A percentile compares a stretch with the other conserved stretches of the same genome.
Conservation (phyloP, 164 flowering plant genomes). For the Piper longum region DNA sequence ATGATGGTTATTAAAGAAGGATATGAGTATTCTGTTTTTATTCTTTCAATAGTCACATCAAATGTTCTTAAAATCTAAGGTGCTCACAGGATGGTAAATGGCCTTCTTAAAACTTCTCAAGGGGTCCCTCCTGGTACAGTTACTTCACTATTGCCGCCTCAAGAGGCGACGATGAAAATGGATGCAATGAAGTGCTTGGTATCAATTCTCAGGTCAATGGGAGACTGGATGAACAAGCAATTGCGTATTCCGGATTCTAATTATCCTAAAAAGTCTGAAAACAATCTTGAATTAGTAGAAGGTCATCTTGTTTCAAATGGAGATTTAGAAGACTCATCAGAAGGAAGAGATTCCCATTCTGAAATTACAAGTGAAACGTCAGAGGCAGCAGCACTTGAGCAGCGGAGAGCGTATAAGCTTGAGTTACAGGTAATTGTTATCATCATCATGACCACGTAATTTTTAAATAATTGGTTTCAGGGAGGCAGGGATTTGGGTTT, state of each 20-base stretch:
- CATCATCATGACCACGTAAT: too few relatives aligned
- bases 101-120: constrained; percentile 98
- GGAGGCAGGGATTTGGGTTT: too few relatives aligned
- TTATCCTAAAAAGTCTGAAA: constrained; percentile 52
- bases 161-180: constrained; percentile 77
- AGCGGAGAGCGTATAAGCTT: constrained; percentile 98
- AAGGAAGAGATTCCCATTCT: constrained; percentile 71
- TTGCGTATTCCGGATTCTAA: constrained; percentile 79
- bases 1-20: too few relatives aligned
- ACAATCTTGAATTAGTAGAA: constrained; percentile 36
- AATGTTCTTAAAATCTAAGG: constrained; percentile 1
- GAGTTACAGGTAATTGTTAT: constrained; percentile 98
- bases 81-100: constrained; percentile 86
- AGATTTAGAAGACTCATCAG: constrained; percentile 54
- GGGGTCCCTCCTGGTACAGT: constrained; percentile 85
- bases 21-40: too few relatives aligned
- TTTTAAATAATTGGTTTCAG: too few relatives aligned
- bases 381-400: constrained; percentile 77
- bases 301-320: constrained; percentile 52
- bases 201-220: constrained; percentile 81
- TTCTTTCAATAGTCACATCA: not conserved
- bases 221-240: constrained; percentile 98
- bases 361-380: constrained; percentile 77
- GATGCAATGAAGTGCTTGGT: constrained; percentile 96
- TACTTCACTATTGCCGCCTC: constrained; percentile 81